Evolutionary conservation across 164 flowering plant species (phyloP).

Genomic region (Umbilicus rupestris): DNA sequence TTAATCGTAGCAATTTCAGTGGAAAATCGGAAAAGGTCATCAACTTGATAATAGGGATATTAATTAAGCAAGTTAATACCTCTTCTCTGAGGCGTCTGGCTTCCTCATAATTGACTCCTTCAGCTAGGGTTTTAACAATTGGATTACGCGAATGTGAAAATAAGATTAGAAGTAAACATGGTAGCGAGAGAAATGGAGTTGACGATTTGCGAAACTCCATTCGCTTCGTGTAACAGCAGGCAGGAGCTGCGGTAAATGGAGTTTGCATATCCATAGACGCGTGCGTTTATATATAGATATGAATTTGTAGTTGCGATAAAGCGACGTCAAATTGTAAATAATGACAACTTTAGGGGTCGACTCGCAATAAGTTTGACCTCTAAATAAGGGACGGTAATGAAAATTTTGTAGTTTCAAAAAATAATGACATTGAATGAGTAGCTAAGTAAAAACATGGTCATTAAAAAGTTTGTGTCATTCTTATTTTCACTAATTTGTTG

Average conservation of each 20-base stretch:
- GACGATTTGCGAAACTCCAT: conserved; percentile 11
- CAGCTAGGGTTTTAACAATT: conserved; percentile 26
- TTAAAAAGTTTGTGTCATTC: no score
- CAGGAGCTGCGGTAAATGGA: background rate
- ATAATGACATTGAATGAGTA: no score
- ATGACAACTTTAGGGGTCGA: no score
- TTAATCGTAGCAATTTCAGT: background rate
- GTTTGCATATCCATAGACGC: background rate
- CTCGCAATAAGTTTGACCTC: no score
- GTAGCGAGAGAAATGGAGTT: conserved; percentile 10
- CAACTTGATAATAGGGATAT: background rate
- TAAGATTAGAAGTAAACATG: conserved; percentile 10
- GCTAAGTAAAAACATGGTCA: no score
- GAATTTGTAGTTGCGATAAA: background rate
- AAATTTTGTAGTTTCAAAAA: no score
- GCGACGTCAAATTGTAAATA: no score
- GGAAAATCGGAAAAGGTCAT: no score
- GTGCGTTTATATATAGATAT: background rate
- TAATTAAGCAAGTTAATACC: conserved; percentile 25
- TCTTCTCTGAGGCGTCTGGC: conserved; percentile 78
- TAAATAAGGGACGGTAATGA: no score
- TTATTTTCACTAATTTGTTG: no score
- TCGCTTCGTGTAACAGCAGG: background rate
- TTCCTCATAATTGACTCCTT: conserved; percentile 59
- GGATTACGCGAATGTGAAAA: conserved; percentile 9